Evolutionary conservation across 2,329 filamentous ascomycete species (phyloP).

Genomic region (Trichoderma endophyticum): DNA sequence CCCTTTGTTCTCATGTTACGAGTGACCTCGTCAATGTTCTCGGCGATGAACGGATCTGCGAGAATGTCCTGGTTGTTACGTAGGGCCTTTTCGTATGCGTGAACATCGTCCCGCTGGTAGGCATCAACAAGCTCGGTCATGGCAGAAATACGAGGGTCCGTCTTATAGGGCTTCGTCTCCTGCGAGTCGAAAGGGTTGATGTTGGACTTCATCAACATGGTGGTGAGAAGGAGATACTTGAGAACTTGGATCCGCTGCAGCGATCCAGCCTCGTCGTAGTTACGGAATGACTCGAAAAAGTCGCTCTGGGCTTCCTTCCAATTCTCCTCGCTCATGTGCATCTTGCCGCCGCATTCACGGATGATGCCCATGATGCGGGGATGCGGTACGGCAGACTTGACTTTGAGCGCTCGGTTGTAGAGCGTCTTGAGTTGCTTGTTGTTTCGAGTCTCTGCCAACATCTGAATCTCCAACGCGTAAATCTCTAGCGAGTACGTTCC

Average conservation of each 20-base stretch:
- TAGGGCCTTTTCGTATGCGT: constrained; percentile 83
- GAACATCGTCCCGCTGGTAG: constrained; percentile 93
- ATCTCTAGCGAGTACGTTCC: constrained; percentile 95
- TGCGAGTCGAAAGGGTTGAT: constrained; percentile 99
- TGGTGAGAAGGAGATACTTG: constrained; percentile 93
- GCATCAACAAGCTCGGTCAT: constrained; percentile 98
- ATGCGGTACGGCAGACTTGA: constrained; percentile 95
- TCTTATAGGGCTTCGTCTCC: constrained; percentile 97
- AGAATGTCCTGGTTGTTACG: constrained; percentile 85
- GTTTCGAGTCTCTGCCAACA: constrained; percentile 95
- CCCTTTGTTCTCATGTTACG: constrained; percentile 98
- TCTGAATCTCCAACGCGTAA: constrained; percentile 96
- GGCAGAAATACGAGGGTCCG: constrained; percentile 87
- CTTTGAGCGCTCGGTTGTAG: constrained; percentile 86
- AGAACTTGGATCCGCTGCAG: constrained; percentile 95
- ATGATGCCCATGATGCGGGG: constrained; percentile 99
- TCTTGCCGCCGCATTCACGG: constrained; percentile 96
- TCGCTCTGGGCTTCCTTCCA: constrained; percentile 97
- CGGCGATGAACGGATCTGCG: constrained; percentile 90
- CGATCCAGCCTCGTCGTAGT: constrained; percentile 97
- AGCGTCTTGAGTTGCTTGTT: constrained; percentile 94
- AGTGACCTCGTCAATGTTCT: constrained; percentile 98
- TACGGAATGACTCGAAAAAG: constrained; percentile 98
- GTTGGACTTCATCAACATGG: constrained; percentile 97
- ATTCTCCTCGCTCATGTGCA: constrained; percentile 99